Evolutionary conservation across 768 basidiomycete species (phyloP), one percentile per base, ranked within the genome.

Genomic region (Leccinum obscurum): DNA sequence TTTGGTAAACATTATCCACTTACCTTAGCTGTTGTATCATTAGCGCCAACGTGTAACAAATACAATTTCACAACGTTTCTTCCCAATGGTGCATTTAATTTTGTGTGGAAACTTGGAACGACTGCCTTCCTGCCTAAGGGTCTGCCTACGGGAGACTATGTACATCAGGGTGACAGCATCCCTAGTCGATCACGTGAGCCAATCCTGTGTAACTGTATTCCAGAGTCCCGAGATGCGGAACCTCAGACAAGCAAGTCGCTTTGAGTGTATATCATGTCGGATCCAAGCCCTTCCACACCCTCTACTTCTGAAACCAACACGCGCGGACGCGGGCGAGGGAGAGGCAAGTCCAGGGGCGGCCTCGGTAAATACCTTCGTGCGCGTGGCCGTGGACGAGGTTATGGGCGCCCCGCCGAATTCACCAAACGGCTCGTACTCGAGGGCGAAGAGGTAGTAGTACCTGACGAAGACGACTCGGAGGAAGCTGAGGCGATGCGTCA

Each of bases 301-400:
- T 44, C 64, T 1, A 37, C 63, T 3, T 44, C 62, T 0, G 62
- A 67, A 28, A 59, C 24, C n/a, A 61, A 64, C n/a, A 34, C 64
- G 50, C 70, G 60, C 32, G 66, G 72, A 9, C 79, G 84, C 3
- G 80, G 79, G 3, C 66, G 82, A 58, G 84, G 84, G 0, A 73
- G 84, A 59, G 80, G 83, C 26, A 82, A 80, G 66, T 83, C 85
- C 55, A 80, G 88, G 55, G 89, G 89, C 1, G 88, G 88, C 2
- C 75, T 85, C 3, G 89, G 89, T 0, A 92, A 91, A 74, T 88
- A 87, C 67, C 78, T 91, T 20, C 84, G 89, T 28, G 87, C 90
- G 11, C 76, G 86, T 4, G 90, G 90, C 3, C 76, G 87, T 4
- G 90, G 90, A 3, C 76, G 87, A 48, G 86, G 86, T 4, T 65